A percentile compares a stretch with the other conserved stretches of the same genome.
phyloP scores from a whole-genome alignment of 441 rosid species.

The Adansonia madagascariensis region DNA sequence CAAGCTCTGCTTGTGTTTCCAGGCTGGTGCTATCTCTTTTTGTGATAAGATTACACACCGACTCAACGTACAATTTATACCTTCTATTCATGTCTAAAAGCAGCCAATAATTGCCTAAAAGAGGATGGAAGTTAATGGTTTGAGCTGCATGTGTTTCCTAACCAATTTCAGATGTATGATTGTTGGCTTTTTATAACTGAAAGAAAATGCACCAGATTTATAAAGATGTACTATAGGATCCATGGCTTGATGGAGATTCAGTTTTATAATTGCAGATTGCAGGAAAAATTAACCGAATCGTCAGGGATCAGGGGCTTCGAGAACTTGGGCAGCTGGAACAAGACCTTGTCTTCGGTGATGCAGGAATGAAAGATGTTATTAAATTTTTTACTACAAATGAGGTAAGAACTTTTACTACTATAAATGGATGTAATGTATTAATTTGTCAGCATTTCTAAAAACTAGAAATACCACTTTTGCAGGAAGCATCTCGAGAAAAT shows the following conservation, averaged over 20 bases:
- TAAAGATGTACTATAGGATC: background rate
- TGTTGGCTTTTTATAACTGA: background rate
- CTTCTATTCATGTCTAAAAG: background rate
- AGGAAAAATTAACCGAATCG: conserved; percentile 75
- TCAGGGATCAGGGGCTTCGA: conserved; percentile 78
- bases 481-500: conserved; percentile 83
- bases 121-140: background rate
- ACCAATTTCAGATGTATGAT: background rate
- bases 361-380: conserved; percentile 85
- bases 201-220: conserved; percentile 6
- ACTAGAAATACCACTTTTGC: conserved; percentile 35
- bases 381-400: conserved; percentile 69
- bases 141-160: background rate
- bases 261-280: conserved; percentile 64
- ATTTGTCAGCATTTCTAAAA: background rate
- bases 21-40: background rate
- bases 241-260: conserved; percentile 27
- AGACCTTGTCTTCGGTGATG: conserved; percentile 98
- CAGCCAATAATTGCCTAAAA: conserved; percentile 5
- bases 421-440: conserved; percentile 10
- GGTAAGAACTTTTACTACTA: conserved; percentile 46
- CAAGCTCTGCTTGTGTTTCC: background rate
- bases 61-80: background rate
- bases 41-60: background rate
- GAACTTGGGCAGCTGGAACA: conserved; percentile 97